Base-by-base conservation (phyloP, 176 grass and related monocot genomes). In the Chloris gayana region DNA sequence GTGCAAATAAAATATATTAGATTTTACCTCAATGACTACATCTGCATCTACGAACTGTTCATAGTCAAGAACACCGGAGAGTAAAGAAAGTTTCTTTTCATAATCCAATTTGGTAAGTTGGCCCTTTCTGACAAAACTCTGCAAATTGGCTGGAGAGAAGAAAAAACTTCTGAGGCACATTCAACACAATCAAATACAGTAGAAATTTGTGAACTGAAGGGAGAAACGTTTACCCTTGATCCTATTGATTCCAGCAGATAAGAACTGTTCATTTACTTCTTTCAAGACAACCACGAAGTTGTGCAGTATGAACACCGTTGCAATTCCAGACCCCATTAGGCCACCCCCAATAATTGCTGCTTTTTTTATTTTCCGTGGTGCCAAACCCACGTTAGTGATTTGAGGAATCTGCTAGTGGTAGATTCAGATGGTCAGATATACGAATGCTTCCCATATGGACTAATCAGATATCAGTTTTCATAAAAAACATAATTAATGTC, bases 251-350 rank as follows among this genome's bases (percentile, higher is more conserved):
- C 90, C 85, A 72, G 85, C 65, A 75, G 83, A 54, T 72, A 93
- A 89, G 56, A 83, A 85, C 2, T 91, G 73, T 51, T 84, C 88
- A 87, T 98, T 87, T 54, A 89, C 84, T 85, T 98, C 92, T 92
- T 98, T 94, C 24, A 98, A 79, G 64, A 95, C 65, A 73, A 98
- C 92, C 29, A 50, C 47, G 69, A 90, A 89, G 86, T 93, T 85
- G 25, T 74, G 91, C 27, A 84, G 34, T 82, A 95, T 77, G 51
- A 98, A 82, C 17, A 63, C 78, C 67, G 95, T 93, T 77, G 92
- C 95, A 86, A 98, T 98, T 57, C 89, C 92, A n/a, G 95, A 91
- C 72, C 92, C 92, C 85, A 94, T 94, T 76, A 91, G 80, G 60
- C 91, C 92, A 58, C 92, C 90, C 37, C 89, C 92, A 56, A 95